These are phyloP conservation scores for Dendrobium catenatum DNA, from an alignment of 106 monocot genomes.

Conservation along the genomic window DNA sequence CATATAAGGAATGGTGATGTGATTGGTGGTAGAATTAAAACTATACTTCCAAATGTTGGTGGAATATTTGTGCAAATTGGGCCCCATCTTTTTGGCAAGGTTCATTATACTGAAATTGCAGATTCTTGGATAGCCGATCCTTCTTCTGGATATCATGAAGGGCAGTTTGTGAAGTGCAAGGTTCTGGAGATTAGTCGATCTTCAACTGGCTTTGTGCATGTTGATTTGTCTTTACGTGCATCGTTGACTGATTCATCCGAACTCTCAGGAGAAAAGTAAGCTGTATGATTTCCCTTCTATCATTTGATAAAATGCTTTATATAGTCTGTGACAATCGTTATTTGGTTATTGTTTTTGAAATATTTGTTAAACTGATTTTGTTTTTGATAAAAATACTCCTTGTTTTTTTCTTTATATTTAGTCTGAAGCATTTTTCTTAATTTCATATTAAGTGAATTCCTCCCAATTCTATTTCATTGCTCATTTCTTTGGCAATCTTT, in stretches of 20 bases:
- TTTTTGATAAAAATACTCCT: background rate
- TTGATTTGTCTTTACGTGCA: conserved; percentile 74
- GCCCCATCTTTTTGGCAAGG: conserved; percentile 78
- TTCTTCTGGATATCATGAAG: conserved; percentile 55
- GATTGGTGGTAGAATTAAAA: conserved; percentile 74
- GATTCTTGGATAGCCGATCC: conserved; percentile 62
- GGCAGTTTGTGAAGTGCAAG: conserved; percentile 82
- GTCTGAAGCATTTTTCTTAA: no score
- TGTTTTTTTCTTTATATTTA: background rate
- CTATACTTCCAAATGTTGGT: conserved; percentile 70
- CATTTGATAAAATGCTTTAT: background rate
- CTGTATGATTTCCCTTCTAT: conserved; percentile 6
- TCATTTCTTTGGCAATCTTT: no score
- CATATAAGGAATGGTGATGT: conserved; percentile 57
- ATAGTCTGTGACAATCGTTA: background rate
- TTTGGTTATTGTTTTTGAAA: background rate
- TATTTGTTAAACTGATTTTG: background rate
- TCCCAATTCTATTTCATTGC: no score
- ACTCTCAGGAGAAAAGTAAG: conserved; percentile 32
- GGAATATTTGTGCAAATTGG: conserved; percentile 92
- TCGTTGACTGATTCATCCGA: conserved; percentile 11
- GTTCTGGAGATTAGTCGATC: conserved; percentile 64
- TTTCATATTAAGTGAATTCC: no score
- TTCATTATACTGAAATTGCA: conserved; percentile 76
- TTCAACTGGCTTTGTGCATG: conserved; percentile 48